phyloP scores from a whole-genome alignment of 2,329 filamentous ascomycete genomes.

The Neonectria faginata region DNA sequence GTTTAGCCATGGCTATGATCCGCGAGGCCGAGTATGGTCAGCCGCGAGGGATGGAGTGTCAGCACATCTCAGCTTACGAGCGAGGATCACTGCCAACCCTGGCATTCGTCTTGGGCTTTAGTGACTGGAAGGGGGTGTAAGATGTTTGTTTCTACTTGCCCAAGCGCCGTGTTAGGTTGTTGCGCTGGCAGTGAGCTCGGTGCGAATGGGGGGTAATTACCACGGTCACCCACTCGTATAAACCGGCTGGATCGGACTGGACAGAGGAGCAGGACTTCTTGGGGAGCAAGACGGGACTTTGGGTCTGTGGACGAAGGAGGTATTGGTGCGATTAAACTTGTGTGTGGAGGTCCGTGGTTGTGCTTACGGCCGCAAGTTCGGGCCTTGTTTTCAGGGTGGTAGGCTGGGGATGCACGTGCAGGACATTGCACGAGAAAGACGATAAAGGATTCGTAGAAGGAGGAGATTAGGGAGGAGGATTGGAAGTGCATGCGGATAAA shows the following conservation, averaged over 20 bases:
- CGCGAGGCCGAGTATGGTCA: slow-evolving; percentile 6
- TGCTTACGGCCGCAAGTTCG: not conserved
- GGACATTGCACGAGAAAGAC: not conserved
- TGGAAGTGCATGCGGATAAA: not conserved
- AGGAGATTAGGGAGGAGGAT: not conserved
- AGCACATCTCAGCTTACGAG: slow-evolving; percentile 23
- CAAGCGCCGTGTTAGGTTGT: not conserved
- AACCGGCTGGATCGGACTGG: not conserved
- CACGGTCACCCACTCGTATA: not conserved
- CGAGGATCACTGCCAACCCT: slow-evolving; percentile 9
- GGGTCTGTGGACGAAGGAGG: not conserved
- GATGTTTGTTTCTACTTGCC: not conserved
- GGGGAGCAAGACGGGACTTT: not conserved
- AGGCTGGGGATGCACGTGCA: not conserved
- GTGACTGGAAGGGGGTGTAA: not conserved
- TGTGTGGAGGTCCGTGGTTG: not conserved
- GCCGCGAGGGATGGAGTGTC: not conserved
- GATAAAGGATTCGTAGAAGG: not conserved
- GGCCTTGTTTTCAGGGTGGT: not conserved
- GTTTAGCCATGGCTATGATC: not conserved
- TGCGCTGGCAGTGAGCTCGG: not conserved
- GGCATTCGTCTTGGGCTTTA: not conserved
- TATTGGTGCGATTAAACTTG: not conserved
- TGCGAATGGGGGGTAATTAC: no score
- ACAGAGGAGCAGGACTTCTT: not conserved